Evolutionary conservation across 768 basidiomycete genomes (phyloP), one percentile per base, ranked within the genome.

Genomic region (Suillus americanus): DNA sequence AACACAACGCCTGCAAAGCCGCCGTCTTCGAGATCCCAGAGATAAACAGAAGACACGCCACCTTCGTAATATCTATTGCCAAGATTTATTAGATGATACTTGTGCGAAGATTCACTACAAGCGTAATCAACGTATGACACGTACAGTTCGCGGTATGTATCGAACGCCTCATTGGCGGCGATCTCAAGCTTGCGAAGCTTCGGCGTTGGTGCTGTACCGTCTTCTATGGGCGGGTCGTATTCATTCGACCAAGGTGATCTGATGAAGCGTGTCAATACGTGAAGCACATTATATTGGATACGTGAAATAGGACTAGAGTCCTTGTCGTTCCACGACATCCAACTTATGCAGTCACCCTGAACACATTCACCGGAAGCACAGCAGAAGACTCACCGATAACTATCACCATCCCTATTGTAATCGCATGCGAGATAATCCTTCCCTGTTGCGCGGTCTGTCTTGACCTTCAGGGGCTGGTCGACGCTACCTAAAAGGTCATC

Each of bases 211-310:
- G 86, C 80, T 4, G 96, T 95, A 2, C 94, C 97, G 67, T 97
- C 94, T 23, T 95, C 90, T 53, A 95, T 76, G 2, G 91, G 91
- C 28, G 95, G 93, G 67, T 95, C 90, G 73, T 99, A 99, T 73
- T 92, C 90, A 75, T 99, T 99, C 28, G 96, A 95, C 96, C 97
- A 99, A 9, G 97, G 97, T 3, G 97, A 99, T 71, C 97, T 99
- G 50, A 46, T 60, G 55, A 40, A 68, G 4, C 14, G 51, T 38
- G 60, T 77, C 60, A 70, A 66, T 55, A 45, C 54, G 20, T 5
- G 60, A 64, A 60, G 37, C 46, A 20, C 40, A 41, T 3, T 6
- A 10, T 12, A 10, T 25, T 5, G 5, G 10, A 59, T 59, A 10
- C 40, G 10, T 41, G 38, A 41, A 28, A 28, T 23, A 13, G 2